Percentiles rank a stretch among this genome's conserved stretches.
Evolutionary conservation across 805 yeast species (phyloP).

Genomic region (Priceomyces medius): DNA sequence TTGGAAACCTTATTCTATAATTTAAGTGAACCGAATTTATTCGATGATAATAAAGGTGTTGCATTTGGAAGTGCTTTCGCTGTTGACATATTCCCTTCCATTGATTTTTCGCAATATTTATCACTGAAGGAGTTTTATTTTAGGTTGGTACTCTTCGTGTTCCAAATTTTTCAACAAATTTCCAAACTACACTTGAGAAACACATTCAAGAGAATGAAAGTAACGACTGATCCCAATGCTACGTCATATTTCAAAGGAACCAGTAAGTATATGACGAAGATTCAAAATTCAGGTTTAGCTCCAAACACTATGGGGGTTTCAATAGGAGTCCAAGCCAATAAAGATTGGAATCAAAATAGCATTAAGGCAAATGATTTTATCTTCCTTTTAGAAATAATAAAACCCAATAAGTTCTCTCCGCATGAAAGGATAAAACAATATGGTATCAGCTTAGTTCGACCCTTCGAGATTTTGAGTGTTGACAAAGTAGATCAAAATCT

Average conservation of each 20-base stretch:
- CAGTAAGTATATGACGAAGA: constrained; percentile 30
- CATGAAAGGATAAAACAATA: constrained; percentile 16
- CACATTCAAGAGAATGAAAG: constrained; percentile 19
- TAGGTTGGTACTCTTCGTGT: constrained; percentile 1
- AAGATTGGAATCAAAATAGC: constrained; percentile 3
- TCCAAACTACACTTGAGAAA: constrained; percentile 14
- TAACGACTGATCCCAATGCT: constrained; percentile 9
- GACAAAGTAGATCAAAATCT: neutral
- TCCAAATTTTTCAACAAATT: neutral
- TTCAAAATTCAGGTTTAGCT: constrained; percentile 11
- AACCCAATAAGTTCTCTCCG: constrained; percentile 25
- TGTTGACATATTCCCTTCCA: constrained; percentile 3
- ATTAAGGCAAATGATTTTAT: constrained; percentile 8
- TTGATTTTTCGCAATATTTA: constrained; percentile 4
- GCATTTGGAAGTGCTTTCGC: neutral
- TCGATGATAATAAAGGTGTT: constrained; percentile 4
- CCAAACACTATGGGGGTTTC: constrained; percentile 2
- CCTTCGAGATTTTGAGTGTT: neutral
- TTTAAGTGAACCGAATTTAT: neutral
- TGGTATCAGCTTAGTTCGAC: constrained; percentile 19
- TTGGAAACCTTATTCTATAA: neutral
- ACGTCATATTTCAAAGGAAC: constrained; percentile 16
- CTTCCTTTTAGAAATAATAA: constrained; percentile 22
- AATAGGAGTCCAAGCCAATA: neutral
- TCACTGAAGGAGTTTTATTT: constrained; percentile 7